A percentile compares a stretch with the other conserved stretches of the same genome.
Evolutionary conservation across 83 land plant genomes (phyloP).

Genomic region (Thuja plicata): DNA sequence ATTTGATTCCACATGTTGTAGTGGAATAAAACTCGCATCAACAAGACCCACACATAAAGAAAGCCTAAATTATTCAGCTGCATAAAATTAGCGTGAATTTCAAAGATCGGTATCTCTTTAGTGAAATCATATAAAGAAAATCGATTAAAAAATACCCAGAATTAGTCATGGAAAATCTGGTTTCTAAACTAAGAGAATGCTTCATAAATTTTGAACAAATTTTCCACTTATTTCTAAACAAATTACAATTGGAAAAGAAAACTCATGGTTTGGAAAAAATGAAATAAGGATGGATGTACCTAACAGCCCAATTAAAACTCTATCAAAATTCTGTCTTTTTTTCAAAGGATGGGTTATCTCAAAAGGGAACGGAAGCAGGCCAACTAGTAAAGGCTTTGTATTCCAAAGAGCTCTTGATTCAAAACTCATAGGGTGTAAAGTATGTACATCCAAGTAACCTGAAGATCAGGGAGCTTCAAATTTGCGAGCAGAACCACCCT

Average conservation of each 20-base stretch:
- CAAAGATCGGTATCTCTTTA: not conserved
- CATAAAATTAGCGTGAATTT: not conserved
- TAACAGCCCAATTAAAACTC: not conserved
- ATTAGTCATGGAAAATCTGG: not conserved
- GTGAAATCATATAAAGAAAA: not conserved
- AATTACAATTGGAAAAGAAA: too few species aligned
- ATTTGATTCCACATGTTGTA: too few species aligned
- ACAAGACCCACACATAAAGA: not conserved
- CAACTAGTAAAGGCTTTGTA: not conserved
- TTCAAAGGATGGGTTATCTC: not conserved
- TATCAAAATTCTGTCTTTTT: not conserved
- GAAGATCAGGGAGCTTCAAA: not conserved
- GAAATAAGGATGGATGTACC: not conserved
- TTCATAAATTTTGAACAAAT: not conserved
- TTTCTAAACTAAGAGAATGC: too few species aligned
- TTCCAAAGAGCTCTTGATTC: not conserved
- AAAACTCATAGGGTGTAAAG: not conserved
- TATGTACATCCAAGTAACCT: not conserved
- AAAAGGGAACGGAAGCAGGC: not conserved
- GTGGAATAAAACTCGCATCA: too few species aligned
- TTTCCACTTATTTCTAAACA: too few species aligned
- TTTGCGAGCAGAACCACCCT: not conserved
- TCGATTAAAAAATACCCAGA: not conserved
- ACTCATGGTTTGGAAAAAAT: not conserved
- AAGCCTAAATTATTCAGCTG: not conserved